These are phyloP conservation scores for Lepidopterella palustris DNA, from an alignment of 495 filamentous ascomycete species.

Conservation along the genomic window DNA sequence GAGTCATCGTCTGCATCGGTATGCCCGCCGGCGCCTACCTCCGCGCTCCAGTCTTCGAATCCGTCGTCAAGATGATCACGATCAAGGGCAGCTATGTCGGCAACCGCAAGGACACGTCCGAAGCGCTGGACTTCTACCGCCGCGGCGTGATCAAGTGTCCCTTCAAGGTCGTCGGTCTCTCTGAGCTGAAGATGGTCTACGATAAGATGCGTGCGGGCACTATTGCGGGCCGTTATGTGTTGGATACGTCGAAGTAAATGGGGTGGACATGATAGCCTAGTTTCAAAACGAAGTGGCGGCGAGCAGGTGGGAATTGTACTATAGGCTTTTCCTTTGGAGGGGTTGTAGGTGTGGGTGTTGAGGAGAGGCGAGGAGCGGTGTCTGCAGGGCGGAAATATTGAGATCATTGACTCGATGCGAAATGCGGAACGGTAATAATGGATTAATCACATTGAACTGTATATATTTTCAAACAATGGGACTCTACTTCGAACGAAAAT, in stretches of 20 bases:
- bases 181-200: constrained; percentile 70
- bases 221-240: constrained; percentile 84
- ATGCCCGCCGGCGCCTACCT: constrained; percentile 72
- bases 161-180: constrained; percentile 73
- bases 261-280: no score
- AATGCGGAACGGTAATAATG: no score
- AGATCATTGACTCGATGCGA: no score
- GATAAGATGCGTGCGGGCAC: constrained; percentile 47
- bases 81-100: constrained; percentile 94
- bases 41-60: constrained; percentile 76
- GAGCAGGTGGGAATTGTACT: no score
- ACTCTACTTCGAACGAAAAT: no score
- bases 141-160: constrained; percentile 79
- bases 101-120: constrained; percentile 74
- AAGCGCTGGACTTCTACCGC: constrained; percentile 83
- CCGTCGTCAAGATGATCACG: constrained; percentile 79
- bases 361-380: no score
- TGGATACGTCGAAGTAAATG: constrained; percentile 57
- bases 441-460: no score
- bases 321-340: no score
- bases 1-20: constrained; percentile 77
- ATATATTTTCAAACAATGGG: no score
- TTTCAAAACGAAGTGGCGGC: no score
- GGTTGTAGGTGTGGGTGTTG: no score
- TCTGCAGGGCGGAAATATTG: no score